These are phyloP conservation scores for Colletotrichum tabaci DNA, from an alignment of 2,329 filamentous ascomycete genomes.

Conservation along the genomic window DNA sequence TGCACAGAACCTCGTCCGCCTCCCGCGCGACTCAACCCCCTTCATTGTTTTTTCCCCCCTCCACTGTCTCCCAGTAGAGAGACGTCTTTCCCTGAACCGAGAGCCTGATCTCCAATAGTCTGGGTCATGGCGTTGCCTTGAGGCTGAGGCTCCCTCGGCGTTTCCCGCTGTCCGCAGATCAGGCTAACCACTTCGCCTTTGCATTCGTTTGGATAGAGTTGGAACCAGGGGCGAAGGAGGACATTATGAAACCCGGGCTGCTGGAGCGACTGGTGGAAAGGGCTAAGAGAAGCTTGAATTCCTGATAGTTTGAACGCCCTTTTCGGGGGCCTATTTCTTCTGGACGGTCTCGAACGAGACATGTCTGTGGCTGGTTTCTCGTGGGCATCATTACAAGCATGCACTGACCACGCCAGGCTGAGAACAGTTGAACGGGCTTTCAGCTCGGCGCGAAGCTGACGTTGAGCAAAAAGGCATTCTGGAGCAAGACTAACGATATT, in stretches of 20 bases:
- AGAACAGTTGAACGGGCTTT: not conserved
- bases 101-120: constrained; percentile 5
- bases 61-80: not conserved
- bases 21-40: constrained; percentile 2
- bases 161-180: not conserved
- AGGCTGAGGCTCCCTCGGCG: constrained; percentile 15
- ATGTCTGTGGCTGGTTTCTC: not conserved
- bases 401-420: not conserved
- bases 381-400: not conserved
- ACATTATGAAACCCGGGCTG: not conserved
- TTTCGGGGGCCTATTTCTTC: not conserved
- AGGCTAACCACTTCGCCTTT: constrained; percentile 7
- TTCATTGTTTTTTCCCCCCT: not conserved
- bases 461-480: not conserved
- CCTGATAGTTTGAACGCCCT: not conserved
- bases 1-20: constrained; percentile 27
- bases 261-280: not conserved
- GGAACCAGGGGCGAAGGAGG: not conserved
- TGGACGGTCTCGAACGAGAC: not conserved
- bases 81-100: not conserved
- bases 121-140: constrained; percentile 19
- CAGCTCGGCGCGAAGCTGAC: not conserved
- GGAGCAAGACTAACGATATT: not conserved
- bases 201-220: constrained; percentile 20
- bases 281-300: not conserved